These are phyloP conservation scores for Lupinus albus DNA, from an alignment of 306 rosid species.

Conservation along the genomic window DNA sequence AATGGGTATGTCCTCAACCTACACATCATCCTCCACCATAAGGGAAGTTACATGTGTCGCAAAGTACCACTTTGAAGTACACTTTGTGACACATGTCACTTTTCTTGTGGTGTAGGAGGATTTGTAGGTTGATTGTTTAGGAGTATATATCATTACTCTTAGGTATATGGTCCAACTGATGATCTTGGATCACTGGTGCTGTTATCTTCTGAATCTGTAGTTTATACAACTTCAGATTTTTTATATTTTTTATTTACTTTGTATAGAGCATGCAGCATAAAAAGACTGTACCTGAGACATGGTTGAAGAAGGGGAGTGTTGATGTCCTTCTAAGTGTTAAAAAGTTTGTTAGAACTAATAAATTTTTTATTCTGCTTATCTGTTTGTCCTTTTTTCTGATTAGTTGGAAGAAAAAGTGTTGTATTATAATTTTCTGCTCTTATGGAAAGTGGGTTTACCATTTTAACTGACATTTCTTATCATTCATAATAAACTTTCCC, in stretches of 20 bases:
- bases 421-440: slow-evolving; percentile 25
- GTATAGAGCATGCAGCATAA: slow-evolving; percentile 20
- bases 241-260: slow-evolving; percentile 3
- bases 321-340: slow-evolving; percentile 23
- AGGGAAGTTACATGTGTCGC: no score
- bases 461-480: slow-evolving; percentile 37
- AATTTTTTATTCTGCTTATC: slow-evolving; percentile 42
- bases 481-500: slow-evolving; percentile 41
- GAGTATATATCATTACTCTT: neutral
- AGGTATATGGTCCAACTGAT: slow-evolving; percentile 17
- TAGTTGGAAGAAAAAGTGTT: slow-evolving; percentile 41
- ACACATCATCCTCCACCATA: no score
- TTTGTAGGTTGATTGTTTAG: no score
- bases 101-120: no score
- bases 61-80: no score
- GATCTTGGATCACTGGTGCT: slow-evolving; percentile 8
- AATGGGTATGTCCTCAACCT: no score
- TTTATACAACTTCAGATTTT: neutral
- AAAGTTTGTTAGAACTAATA: slow-evolving; percentile 16
- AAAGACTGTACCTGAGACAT: neutral
- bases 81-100: no score
- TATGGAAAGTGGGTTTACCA: slow-evolving; percentile 16
- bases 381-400: slow-evolving; percentile 22
- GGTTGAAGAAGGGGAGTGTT: slow-evolving; percentile 16
- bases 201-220: slow-evolving; percentile 17